Conservation (phyloP, 2,329 filamentous ascomycete genomes). For the Penicillium expansum region DNA sequence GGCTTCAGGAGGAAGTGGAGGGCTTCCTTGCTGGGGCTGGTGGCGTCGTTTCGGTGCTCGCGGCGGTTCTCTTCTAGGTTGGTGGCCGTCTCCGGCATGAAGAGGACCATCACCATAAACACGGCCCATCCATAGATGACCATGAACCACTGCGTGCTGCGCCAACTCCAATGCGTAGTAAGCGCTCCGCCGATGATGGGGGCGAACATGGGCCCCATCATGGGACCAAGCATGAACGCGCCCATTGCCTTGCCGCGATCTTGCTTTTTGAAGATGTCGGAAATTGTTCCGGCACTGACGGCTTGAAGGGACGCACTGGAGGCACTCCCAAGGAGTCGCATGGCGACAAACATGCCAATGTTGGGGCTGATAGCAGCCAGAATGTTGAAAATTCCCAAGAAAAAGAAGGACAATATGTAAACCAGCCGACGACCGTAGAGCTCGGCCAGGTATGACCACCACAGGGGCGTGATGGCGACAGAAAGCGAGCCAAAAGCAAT, state of each 20-base stretch:
- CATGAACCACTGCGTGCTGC: too few relatives aligned
- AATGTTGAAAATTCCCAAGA: background rate
- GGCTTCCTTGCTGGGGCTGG: too few relatives aligned
- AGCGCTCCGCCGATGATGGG: background rate
- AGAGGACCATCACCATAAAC: too few relatives aligned
- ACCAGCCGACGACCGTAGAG: background rate
- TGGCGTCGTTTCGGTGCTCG: too few relatives aligned
- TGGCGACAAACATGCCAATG: background rate
- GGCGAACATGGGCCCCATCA: background rate
- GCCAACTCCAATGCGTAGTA: background rate
- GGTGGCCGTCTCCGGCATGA: too few relatives aligned
- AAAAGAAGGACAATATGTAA: background rate
- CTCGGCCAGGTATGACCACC: background rate
- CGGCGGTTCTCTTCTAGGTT: too few relatives aligned
- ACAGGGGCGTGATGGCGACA: background rate
- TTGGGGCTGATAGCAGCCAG: background rate
- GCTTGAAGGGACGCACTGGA: background rate
- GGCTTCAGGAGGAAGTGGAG: too few relatives aligned
- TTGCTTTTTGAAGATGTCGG: background rate
- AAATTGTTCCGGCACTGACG: background rate
- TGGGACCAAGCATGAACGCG: background rate
- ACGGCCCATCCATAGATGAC: too few relatives aligned
- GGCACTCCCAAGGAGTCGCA: background rate
- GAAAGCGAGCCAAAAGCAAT: background rate
- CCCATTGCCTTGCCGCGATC: background rate